Evolutionary conservation across 2,329 filamentous ascomycete genomes (phyloP).

Genomic region (Bipolaris victoriae): DNA sequence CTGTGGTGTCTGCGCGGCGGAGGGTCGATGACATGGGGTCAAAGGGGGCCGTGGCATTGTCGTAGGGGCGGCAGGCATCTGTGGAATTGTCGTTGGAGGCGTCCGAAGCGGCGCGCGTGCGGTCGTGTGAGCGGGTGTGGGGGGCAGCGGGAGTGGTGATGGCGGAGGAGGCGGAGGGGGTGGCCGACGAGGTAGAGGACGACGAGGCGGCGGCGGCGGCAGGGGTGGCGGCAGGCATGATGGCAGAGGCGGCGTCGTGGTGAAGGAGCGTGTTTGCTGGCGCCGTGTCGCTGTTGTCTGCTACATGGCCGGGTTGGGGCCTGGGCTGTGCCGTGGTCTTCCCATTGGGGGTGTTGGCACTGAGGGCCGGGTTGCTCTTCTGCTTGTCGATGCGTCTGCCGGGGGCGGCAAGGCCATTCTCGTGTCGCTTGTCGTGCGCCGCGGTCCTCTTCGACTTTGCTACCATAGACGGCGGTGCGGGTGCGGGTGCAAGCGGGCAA

Average conservation of each 20-base stretch:
- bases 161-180: not conserved
- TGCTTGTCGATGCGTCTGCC: constrained; percentile 68
- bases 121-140: constrained; percentile 26
- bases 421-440: constrained; percentile 68
- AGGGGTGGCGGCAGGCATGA: not conserved
- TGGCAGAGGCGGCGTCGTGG: constrained; percentile 1
- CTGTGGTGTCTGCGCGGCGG: constrained; percentile 69
- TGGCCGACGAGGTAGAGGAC: not conserved
- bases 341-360: constrained; percentile 52
- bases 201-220: not conserved
- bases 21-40: constrained; percentile 55
- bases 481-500: constrained; percentile 40
- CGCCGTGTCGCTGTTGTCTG: constrained; percentile 44
- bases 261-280: constrained; percentile 36
- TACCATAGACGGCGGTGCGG: constrained; percentile 54
- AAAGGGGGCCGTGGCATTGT: constrained; percentile 37
- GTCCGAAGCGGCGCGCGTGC: constrained; percentile 52
- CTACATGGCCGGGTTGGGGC: constrained; percentile 48
- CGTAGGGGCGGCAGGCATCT: constrained; percentile 44
- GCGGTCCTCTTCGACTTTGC: constrained; percentile 54
- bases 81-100: constrained; percentile 51
- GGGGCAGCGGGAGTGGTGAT: constrained; percentile 21
- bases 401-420: constrained; percentile 84
- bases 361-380: constrained; percentile 55
- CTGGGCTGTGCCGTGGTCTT: constrained; percentile 48